Conservation (phyloP, 129 eudicot species). For the Flaveria sonorensis region DNA sequence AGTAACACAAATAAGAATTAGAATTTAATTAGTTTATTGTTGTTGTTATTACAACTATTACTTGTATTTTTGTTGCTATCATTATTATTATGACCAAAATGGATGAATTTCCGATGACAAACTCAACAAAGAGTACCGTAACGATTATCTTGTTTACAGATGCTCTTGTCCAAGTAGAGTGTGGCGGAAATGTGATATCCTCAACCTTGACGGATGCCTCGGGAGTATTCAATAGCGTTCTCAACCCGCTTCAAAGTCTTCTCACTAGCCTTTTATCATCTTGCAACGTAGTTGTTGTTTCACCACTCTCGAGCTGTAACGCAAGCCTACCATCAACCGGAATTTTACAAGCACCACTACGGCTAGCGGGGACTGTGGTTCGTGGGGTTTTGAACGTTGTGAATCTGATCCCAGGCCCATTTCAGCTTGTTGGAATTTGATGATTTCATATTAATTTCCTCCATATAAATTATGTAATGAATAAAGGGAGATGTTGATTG, state of each 20-base stretch:
- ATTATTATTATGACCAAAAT: too few relatives aligned
- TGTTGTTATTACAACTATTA: too few relatives aligned
- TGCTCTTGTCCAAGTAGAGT: slow-evolving; percentile 32
- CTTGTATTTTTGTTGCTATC: too few relatives aligned
- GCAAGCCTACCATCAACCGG: slow-evolving; percentile 28
- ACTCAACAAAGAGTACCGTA: too few relatives aligned
- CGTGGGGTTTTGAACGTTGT: slow-evolving; percentile 18
- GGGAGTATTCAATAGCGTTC: slow-evolving; percentile 18
- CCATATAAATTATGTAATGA: not conserved
- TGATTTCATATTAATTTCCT: not conserved
- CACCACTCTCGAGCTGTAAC: slow-evolving; percentile 38
- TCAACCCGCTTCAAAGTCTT: slow-evolving; percentile 24
- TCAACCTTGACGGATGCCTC: slow-evolving; percentile 22
- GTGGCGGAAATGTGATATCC: slow-evolving; percentile 37
- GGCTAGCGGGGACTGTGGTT: not conserved
- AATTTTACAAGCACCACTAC: slow-evolving; percentile 31
- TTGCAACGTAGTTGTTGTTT: slow-evolving; percentile 30
- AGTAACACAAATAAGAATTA: too few relatives aligned
- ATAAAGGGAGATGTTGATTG: slow-evolving; percentile 7
- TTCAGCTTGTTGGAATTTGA: slow-evolving; percentile 9
- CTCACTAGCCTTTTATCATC: slow-evolving; percentile 16
- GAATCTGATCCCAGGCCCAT: not conserved
- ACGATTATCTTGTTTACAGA: not conserved
- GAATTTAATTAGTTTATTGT: too few relatives aligned
- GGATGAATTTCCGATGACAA: too few relatives aligned